These are phyloP conservation scores for Diaporthe sp. DNA, from an alignment of 2,329 filamentous ascomycete species.

Conservation along the genomic window DNA sequence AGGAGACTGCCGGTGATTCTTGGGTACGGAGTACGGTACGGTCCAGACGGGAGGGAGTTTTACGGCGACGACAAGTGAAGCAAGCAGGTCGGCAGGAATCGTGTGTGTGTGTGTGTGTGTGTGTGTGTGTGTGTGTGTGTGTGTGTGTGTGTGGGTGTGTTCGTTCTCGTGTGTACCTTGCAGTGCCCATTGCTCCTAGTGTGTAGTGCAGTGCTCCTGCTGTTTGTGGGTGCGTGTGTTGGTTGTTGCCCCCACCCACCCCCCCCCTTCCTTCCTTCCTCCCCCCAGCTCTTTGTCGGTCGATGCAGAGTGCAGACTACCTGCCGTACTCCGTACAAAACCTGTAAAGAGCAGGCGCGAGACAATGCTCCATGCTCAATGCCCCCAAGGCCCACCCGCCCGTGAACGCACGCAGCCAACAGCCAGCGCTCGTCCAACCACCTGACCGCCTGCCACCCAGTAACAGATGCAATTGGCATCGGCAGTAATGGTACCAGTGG, in stretches of 20 bases:
- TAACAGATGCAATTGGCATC: background rate
- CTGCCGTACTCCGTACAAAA: background rate
- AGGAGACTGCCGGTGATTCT: background rate
- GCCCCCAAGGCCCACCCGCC: constrained; percentile 7
- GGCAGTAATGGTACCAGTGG: background rate
- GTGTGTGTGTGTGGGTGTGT: background rate
- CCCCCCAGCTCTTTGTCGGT: constrained; percentile 13
- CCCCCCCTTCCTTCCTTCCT: no score
- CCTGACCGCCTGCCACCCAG: background rate
- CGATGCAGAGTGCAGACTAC: constrained; percentile 7
- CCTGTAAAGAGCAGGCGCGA: background rate
- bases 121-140: background rate
- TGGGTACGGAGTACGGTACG: no score
- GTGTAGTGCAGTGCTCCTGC: background rate
- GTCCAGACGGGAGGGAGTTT: background rate
- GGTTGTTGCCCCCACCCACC: no score
- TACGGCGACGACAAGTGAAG: background rate
- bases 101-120: background rate
- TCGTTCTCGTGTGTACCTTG: constrained; percentile 19
- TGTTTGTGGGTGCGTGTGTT: background rate
- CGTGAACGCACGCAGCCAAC: background rate
- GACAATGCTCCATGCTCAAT: background rate
- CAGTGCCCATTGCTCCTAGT: background rate
- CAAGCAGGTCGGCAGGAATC: background rate
- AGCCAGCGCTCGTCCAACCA: background rate